A percentile compares a stretch with the other conserved stretches of the same genome.
phyloP scores from a whole-genome alignment of 2,329 filamentous ascomycete genomes.

The Magnaporthiopsis poae region DNA sequence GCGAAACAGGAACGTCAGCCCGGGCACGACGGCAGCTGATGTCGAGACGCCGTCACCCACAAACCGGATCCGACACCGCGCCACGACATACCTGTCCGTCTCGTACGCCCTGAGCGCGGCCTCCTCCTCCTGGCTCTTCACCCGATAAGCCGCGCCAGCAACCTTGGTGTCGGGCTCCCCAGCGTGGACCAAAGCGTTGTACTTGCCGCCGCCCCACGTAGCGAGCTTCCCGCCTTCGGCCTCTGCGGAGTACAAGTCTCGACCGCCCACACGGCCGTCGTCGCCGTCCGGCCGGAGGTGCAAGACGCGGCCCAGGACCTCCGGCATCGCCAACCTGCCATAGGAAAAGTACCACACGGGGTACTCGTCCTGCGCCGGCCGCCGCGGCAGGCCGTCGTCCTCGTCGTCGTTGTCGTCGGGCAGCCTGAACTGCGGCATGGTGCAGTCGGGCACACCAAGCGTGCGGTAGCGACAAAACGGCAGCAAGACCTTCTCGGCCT shows the following conservation, averaged over 20 bases:
- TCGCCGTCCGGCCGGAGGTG: not conserved
- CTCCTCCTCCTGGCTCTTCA: not conserved
- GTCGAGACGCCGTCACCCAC: too few relatives aligned
- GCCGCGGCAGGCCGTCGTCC: too few relatives aligned
- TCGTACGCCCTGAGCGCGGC: not conserved
- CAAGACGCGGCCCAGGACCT: not conserved
- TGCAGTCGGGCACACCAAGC: not conserved
- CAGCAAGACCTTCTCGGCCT: not conserved
- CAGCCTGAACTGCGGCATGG: not conserved
- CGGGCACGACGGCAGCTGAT: not conserved
- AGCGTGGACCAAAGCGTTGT: not conserved
- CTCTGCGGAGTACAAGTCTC: not conserved
- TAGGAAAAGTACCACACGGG: not conserved
- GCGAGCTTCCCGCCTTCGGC: not conserved
- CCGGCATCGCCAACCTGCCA: not conserved
- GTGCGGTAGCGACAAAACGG: not conserved
- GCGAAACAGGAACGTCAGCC: not conserved
- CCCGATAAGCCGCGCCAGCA: not conserved
- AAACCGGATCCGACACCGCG: not conserved
- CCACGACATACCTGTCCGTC: not conserved
- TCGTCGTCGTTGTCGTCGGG: not conserved
- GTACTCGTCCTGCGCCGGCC: not conserved
- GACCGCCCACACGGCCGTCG: not conserved
- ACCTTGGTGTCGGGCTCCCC: not conserved
- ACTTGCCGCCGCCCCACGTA: not conserved